Conservation (phyloP, 768 basidiomycete genomes). For the Leccinum uliginosum region DNA sequence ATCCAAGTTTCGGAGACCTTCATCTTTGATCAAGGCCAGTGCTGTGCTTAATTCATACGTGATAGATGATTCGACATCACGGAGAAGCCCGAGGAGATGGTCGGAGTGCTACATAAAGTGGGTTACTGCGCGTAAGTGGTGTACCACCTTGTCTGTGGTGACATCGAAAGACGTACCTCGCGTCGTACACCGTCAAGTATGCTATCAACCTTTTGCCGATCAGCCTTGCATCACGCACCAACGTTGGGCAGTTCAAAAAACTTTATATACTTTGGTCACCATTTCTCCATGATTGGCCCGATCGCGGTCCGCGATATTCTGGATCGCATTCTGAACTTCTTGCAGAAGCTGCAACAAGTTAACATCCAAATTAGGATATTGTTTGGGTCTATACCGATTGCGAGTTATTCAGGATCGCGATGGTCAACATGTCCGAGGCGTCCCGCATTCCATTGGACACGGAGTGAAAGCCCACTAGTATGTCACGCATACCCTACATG, state of each 20-base stretch:
- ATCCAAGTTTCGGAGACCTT: slow-evolving; percentile 26
- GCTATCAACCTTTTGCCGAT: slow-evolving; percentile 21
- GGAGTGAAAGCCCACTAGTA: slow-evolving; percentile 16
- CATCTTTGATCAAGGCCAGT: slow-evolving; percentile 25
- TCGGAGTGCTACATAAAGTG: slow-evolving; percentile 23
- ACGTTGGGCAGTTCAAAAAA: background rate
- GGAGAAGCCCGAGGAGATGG: slow-evolving; percentile 23
- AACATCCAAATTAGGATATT: background rate
- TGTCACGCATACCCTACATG: slow-evolving; percentile 28
- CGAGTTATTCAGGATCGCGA: slow-evolving; percentile 11
- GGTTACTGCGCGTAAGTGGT: background rate
- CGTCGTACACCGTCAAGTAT: slow-evolving; percentile 22
- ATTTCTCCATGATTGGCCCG: slow-evolving; percentile 17
- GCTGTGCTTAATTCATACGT: slow-evolving; percentile 21
- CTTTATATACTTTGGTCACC: slow-evolving; percentile 20
- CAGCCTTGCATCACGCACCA: slow-evolving; percentile 7
- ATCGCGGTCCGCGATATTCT: slow-evolving; percentile 19
- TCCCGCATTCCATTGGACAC: slow-evolving; percentile 18
- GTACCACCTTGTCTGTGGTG: background rate
- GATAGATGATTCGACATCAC: slow-evolving; percentile 23
- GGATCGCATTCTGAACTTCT: slow-evolving; percentile 19
- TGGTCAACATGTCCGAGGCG: slow-evolving; percentile 18
- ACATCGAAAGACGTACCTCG: slow-evolving; percentile 15
- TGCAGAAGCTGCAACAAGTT: slow-evolving; percentile 19
- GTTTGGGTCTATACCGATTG: slow-evolving; percentile 16